Conservation (phyloP, 495 filamentous ascomycete genomes). For the Astrocystis sublimbata region DNA sequence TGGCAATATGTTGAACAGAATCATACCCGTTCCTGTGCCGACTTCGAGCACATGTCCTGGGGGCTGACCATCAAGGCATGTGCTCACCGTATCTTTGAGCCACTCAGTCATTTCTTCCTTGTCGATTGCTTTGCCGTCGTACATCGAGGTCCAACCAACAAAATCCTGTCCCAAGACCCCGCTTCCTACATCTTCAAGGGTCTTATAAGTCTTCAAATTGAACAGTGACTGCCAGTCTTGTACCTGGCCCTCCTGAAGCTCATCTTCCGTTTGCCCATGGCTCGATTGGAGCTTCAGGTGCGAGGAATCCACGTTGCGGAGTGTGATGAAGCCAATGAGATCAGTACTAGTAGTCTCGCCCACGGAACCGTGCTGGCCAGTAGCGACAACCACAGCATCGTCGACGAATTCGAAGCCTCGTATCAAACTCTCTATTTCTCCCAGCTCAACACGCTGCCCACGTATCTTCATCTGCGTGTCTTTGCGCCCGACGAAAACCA, state of each 20-base stretch:
- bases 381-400: neutral
- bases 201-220: neutral
- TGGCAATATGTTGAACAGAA: neutral
- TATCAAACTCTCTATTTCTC: conserved; percentile 59
- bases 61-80: conserved; percentile 9
- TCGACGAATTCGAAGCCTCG: conserved; percentile 26
- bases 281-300: no score
- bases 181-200: neutral
- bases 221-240: neutral
- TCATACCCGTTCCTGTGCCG: neutral
- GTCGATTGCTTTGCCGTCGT: conserved; percentile 15
- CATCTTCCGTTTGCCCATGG: neutral
- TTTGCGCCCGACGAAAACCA: conserved; percentile 49
- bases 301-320: neutral
- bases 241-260: neutral
- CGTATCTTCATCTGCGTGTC: conserved; percentile 43
- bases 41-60: neutral
- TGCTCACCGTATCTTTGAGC: conserved; percentile 14
- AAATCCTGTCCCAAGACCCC: conserved; percentile 24
- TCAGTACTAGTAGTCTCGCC: neutral
- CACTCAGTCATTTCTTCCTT: conserved; percentile 16
- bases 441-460: conserved; percentile 43
- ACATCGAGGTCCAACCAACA: conserved; percentile 19
- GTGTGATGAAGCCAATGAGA: neutral
- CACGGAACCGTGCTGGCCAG: neutral